Evolutionary conservation across 75 land plant genomes (phyloP).

Genomic region (Pinus taeda): DNA sequence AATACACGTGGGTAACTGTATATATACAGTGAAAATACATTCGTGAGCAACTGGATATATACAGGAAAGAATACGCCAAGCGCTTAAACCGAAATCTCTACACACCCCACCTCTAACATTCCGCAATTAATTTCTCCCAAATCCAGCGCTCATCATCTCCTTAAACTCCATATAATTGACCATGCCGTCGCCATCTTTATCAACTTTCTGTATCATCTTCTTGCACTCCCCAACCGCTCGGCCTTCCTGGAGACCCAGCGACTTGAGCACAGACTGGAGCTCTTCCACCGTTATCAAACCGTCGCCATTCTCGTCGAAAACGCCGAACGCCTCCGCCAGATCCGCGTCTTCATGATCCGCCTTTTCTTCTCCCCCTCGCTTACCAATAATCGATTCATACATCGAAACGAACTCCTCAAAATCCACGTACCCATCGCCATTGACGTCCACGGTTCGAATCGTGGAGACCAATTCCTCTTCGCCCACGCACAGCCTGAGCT

Average conservation of each 20-base stretch:
- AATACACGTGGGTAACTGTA: too few species aligned
- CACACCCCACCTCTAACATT: too few species aligned
- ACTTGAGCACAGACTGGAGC: conserved; percentile 36
- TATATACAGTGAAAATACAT: too few species aligned
- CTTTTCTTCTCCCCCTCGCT: conserved; percentile 12
- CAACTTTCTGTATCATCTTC: conserved; percentile 63
- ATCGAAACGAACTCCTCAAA: conserved; percentile 55
- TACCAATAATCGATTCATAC: conserved; percentile 13
- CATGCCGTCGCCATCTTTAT: conserved; percentile 69
- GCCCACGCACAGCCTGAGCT: conserved; percentile 23
- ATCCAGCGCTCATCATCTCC: conserved; percentile 57
- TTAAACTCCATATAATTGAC: conserved; percentile 67
- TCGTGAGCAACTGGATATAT: too few species aligned
- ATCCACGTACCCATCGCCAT: conserved; percentile 73
- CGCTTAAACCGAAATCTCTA: too few species aligned
- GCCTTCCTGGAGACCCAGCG: conserved; percentile 55
- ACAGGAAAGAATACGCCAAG: too few species aligned
- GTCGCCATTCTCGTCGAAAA: conserved; percentile 68
- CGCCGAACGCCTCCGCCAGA: conserved; percentile 64
- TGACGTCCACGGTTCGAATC: conserved; percentile 40
- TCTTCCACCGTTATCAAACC: conserved; percentile 65
- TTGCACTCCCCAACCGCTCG: conserved; percentile 27
- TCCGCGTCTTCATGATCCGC: conserved; percentile 24
- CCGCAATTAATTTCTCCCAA: conserved; percentile 44
- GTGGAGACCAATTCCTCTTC: conserved; percentile 25